Evolutionary conservation across 345 rosid species (phyloP).

Genomic region (Turnera subulata): DNA sequence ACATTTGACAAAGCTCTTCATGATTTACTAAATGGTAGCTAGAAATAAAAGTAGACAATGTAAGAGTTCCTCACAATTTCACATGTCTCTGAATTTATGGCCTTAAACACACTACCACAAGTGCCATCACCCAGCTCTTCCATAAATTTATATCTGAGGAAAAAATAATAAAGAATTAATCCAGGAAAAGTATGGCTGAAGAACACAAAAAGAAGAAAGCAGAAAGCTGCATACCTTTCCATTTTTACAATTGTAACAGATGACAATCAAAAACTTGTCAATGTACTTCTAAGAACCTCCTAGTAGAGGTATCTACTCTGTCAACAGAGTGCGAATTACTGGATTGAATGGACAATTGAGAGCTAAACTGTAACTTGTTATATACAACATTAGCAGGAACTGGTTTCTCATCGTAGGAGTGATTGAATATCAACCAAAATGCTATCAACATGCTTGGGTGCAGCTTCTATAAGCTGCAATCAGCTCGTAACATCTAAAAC

Average conservation of each 20-base stretch:
- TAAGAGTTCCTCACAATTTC: constrained; percentile 56
- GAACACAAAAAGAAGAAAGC: not conserved
- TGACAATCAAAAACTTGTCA: constrained; percentile 48
- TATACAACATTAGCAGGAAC: constrained; percentile 37
- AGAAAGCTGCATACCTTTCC: constrained; percentile 65
- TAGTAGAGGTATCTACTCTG: constrained; percentile 45
- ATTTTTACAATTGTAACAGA: constrained; percentile 37
- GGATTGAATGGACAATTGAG: constrained; percentile 37
- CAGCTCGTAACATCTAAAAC: constrained; percentile 45
- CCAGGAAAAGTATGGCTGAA: not conserved
- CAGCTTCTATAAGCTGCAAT: constrained; percentile 83
- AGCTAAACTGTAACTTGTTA: constrained; percentile 67
- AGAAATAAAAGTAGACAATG: not conserved
- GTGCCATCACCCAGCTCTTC: constrained; percentile 98
- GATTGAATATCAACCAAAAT: constrained; percentile 41
- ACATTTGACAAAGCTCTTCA: too few relatives aligned
- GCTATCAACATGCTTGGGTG: constrained; percentile 66
- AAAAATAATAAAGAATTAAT: constrained; percentile 6
- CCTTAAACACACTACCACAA: constrained; percentile 88
- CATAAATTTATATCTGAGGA: constrained; percentile 62
- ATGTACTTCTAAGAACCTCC: constrained; percentile 56
- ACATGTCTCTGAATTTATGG: constrained; percentile 60
- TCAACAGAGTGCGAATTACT: constrained; percentile 31
- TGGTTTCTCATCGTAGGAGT: constrained; percentile 49
- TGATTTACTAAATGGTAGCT: constrained; percentile 1